These are phyloP conservation scores for Trichoderma sp. DNA, from an alignment of 2,329 filamentous ascomycete species.

Conservation along the genomic window DNA sequence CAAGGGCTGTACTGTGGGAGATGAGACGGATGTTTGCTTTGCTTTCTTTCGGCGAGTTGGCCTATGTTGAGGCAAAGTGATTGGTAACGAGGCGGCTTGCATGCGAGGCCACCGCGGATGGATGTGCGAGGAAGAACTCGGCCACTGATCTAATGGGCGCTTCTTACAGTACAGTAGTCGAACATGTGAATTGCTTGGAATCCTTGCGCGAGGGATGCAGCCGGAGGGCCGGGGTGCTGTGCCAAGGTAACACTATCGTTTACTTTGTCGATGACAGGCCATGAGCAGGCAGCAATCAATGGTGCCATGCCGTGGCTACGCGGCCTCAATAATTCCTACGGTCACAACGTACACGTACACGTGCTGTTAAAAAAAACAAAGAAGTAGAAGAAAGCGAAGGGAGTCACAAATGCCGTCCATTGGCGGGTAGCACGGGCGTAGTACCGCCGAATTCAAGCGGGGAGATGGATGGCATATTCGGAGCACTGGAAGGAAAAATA, in stretches of 20 bases:
- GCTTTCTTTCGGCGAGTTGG: neutral
- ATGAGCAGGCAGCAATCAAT: neutral
- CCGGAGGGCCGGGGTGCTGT: neutral
- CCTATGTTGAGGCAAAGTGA: neutral
- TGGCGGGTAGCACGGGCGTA: neutral
- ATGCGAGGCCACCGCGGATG: neutral
- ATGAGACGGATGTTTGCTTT: neutral
- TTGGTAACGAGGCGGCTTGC: conserved; percentile 1
- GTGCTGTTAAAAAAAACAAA: neutral
- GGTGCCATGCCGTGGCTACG: neutral
- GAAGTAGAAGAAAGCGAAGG: neutral
- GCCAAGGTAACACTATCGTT: neutral
- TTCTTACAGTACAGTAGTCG: neutral
- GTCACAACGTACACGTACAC: neutral
- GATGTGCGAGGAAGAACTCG: neutral
- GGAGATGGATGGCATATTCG: neutral
- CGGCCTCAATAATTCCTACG: neutral
- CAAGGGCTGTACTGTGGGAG: neutral
- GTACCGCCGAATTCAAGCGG: neutral
- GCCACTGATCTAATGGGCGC: neutral
- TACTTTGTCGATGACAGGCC: neutral
- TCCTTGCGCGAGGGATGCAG: neutral
- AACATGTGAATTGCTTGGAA: neutral
- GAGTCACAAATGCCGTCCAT: neutral
- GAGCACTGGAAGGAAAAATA: neutral